These are phyloP conservation scores for Fistulinella cinereoalba DNA, from an alignment of 1,284 basidiomycete genomes.

Conservation along the genomic window DNA sequence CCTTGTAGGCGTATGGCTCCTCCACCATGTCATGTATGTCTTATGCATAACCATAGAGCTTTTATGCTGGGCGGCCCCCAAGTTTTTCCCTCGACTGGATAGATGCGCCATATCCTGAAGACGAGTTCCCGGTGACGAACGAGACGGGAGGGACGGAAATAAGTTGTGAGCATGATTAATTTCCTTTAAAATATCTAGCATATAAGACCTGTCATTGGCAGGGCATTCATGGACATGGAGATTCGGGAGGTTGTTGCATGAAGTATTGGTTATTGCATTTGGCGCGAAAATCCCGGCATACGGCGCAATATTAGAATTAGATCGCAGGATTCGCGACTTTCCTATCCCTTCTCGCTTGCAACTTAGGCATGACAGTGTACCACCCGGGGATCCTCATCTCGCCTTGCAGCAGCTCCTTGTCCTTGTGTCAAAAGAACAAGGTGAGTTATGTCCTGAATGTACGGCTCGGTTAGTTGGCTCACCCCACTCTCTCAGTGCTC, in stretches of 20 bases:
- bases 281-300: conserved; percentile 52
- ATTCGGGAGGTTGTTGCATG: conserved; percentile 51
- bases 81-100: conserved; percentile 51
- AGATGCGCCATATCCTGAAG: conserved; percentile 54
- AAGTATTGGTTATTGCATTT: conserved; percentile 52
- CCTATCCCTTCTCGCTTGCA: conserved; percentile 48
- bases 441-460: conserved; percentile 37
- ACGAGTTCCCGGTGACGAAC: conserved; percentile 39
- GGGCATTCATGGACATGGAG: conserved; percentile 57
- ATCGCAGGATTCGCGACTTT: conserved; percentile 53
- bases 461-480: background rate
- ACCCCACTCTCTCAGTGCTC: conserved; percentile 42
- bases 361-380: conserved; percentile 32
- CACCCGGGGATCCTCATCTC: conserved; percentile 15
- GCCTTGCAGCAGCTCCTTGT: conserved; percentile 48
- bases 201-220: conserved; percentile 21
- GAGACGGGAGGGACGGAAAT: conserved; percentile 41
- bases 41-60: conserved; percentile 46
- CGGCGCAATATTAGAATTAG: conserved; percentile 44
- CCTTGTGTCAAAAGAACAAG: conserved; percentile 54
- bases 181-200: background rate
- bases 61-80: conserved; percentile 60
- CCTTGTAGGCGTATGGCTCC: conserved; percentile 40
- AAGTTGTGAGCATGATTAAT: conserved; percentile 43
- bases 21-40: background rate